A percentile compares a stretch with the other conserved stretches of the same genome.
Evolutionary conservation across 2,329 filamentous ascomycete species (phyloP).

Genomic region (Hypoxylon rubiginosum): DNA sequence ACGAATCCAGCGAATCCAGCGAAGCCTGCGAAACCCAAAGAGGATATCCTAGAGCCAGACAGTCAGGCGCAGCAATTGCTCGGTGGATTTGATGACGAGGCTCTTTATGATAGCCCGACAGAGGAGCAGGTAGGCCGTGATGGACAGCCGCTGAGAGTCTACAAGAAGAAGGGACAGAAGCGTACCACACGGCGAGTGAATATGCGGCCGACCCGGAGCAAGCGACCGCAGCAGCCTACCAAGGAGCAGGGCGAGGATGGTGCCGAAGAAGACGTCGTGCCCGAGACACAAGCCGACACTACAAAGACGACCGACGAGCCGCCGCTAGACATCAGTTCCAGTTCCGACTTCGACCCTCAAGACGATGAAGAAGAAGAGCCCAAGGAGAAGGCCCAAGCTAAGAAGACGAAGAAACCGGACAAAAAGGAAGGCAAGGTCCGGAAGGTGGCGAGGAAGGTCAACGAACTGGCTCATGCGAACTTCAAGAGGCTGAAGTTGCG

Average conservation of each 20-base stretch:
- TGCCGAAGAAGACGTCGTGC: conserved; percentile 57
- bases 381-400: conserved; percentile 45
- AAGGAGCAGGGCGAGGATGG: conserved; percentile 54
- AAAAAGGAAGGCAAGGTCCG: conserved; percentile 62
- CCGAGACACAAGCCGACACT: conserved; percentile 55
- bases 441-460: conserved; percentile 71
- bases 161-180: conserved; percentile 89
- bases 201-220: conserved; percentile 67
- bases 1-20: conserved; percentile 26
- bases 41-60: conserved; percentile 60
- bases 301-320: conserved; percentile 50
- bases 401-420: conserved; percentile 44
- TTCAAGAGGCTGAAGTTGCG: conserved; percentile 75
- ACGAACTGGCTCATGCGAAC: conserved; percentile 74
- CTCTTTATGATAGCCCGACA: conserved; percentile 68
- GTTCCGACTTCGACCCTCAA: conserved; percentile 57
- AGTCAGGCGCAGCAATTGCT: conserved; percentile 61
- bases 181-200: conserved; percentile 78
- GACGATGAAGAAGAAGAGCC: conserved; percentile 54
- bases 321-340: conserved; percentile 54
- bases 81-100: conserved; percentile 75
- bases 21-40: conserved; percentile 45
- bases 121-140: conserved; percentile 64
- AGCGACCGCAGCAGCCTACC: conserved; percentile 58
- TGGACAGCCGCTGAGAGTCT: conserved; percentile 72